Conservation (phyloP, 164 flowering plant species). For the Taxillus chinensis region DNA sequence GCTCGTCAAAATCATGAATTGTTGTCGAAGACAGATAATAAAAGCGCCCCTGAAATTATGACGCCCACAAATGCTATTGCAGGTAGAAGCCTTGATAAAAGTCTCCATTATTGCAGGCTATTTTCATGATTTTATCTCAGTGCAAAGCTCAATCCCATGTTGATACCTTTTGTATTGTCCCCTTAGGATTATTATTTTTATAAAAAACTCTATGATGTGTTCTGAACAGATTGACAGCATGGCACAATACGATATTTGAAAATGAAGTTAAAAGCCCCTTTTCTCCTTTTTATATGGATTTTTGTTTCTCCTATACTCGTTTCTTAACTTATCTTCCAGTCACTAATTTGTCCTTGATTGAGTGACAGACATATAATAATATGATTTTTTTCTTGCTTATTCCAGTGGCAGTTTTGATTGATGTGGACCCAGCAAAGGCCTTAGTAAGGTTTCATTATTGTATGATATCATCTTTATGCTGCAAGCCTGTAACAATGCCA, state of each 20-base stretch:
- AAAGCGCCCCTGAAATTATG: conserved; percentile 5
- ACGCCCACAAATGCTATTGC: conserved; percentile 21
- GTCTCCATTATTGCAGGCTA: neutral
- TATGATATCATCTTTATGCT: neutral
- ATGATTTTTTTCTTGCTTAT: conserved; percentile 9
- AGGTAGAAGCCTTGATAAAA: conserved; percentile 14
- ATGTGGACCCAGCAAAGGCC: conserved; percentile 39
- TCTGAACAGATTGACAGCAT: no score
- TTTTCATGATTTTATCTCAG: neutral
- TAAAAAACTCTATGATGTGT: no score
- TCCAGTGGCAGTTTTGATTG: conserved; percentile 44
- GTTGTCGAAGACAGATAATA: conserved; percentile 5
- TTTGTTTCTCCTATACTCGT: neutral
- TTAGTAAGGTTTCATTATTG: neutral
- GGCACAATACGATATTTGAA: no score
- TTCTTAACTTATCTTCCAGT: neutral
- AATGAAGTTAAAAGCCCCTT: no score
- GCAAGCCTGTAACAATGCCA: neutral
- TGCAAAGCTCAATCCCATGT: neutral
- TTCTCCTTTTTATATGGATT: no score
- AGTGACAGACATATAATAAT: neutral
- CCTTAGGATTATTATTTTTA: no score
- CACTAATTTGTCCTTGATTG: neutral
- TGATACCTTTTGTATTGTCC: neutral
- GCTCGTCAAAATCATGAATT: conserved; percentile 10